These are phyloP conservation scores for Colletotrichum sp. DNA, from an alignment of 2,329 filamentous ascomycete species.

Conservation along the genomic window DNA sequence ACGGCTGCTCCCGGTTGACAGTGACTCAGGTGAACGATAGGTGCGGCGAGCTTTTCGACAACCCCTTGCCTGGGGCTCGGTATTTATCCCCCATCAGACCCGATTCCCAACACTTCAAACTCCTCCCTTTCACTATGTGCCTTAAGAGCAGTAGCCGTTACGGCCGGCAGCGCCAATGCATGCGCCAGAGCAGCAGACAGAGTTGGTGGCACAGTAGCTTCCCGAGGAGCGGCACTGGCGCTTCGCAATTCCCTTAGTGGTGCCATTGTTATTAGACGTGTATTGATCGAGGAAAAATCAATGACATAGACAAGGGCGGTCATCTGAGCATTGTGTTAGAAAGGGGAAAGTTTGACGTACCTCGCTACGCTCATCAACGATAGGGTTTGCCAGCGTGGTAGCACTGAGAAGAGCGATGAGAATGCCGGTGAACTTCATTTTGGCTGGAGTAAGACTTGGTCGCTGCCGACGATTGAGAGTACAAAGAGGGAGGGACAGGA, in stretches of 20 bases:
- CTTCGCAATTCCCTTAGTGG: background rate
- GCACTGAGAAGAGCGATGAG: background rate
- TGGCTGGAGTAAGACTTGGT: background rate
- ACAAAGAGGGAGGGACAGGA: fast-evolving
- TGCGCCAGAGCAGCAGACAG: background rate
- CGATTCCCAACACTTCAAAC: fast-evolving
- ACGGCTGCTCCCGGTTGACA: background rate
- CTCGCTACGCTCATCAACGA: background rate
- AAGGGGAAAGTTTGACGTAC: background rate
- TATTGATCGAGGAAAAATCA: fast-evolving
- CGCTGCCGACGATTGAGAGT: background rate
- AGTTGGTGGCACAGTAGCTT: background rate
- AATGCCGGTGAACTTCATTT: background rate
- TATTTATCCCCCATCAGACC: background rate
- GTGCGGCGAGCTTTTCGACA: background rate
- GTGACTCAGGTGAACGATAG: background rate
- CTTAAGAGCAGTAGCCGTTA: background rate
- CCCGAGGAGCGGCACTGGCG: background rate
- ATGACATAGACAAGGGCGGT: fast-evolving
- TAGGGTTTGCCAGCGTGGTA: background rate
- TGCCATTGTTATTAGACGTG: background rate
- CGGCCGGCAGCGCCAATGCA: background rate
- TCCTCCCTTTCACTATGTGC: background rate
- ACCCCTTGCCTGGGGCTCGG: background rate
- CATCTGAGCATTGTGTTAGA: fast-evolving